Evolutionary conservation across 192 early-diverging fungal species (phyloP).

Genomic region (Gigaspora rosea): DNA sequence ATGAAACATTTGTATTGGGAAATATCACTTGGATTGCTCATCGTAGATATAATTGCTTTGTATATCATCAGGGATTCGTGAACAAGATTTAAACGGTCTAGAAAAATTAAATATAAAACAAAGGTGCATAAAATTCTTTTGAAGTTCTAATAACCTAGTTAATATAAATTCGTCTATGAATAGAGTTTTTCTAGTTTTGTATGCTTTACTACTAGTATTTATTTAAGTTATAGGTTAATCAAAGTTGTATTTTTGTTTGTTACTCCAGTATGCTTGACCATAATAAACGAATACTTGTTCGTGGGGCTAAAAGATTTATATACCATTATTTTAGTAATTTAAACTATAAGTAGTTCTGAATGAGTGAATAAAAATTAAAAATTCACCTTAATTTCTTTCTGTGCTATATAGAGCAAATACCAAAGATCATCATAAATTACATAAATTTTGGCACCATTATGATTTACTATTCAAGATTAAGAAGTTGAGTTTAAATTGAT

Average conservation of each 20-base stretch:
- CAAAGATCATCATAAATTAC: slow-evolving; percentile 20
- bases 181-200: no score
- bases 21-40: no score
- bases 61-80: slow-evolving; percentile 17
- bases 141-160: no score
- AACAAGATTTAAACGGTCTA: slow-evolving; percentile 7
- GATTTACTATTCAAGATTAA: not conserved
- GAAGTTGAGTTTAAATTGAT: not conserved
- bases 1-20: no score
- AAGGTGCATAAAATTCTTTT: slow-evolving; percentile 25
- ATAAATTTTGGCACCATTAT: slow-evolving; percentile 25
- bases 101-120: slow-evolving; percentile 31
- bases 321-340: not conserved
- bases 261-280: slow-evolving; percentile 22
- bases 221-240: no score
- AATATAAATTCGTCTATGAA: no score
- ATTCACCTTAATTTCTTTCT: slow-evolving; percentile 11
- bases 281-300: slow-evolving; percentile 31
- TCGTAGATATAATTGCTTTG: no score
- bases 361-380: not conserved
- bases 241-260: slow-evolving; percentile 14
- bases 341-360: not conserved
- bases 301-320: not conserved
- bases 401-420: slow-evolving; percentile 18
- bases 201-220: no score